Conservation (phyloP, 148 eudicot species). For the Drosera capensis region DNA sequence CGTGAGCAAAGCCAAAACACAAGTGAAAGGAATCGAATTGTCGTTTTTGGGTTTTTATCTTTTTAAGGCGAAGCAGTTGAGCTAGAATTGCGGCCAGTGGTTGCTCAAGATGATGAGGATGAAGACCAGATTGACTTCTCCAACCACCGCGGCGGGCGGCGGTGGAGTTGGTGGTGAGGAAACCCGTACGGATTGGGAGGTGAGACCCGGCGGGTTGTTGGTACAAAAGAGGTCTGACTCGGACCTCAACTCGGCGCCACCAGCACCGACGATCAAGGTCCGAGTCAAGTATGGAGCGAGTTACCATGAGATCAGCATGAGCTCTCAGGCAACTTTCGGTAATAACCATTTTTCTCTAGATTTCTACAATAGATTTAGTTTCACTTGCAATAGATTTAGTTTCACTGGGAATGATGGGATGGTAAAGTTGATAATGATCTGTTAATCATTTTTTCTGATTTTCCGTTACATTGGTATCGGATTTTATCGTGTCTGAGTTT, state of each 20-base stretch:
- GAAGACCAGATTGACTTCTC: not conserved
- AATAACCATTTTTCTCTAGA: conserved; percentile 2
- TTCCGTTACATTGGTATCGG: too few relatives aligned
- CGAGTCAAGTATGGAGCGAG: conserved; percentile 38
- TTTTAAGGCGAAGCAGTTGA: too few relatives aligned
- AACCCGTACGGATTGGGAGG: conserved; percentile 25
- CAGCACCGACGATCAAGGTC: conserved; percentile 29
- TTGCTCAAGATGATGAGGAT: not conserved
- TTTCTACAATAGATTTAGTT: too few relatives aligned
- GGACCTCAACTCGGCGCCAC: conserved; percentile 11
- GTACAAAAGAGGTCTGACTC: conserved; percentile 45
- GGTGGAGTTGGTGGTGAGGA: not conserved
- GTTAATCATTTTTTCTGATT: too few relatives aligned
- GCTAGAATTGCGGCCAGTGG: too few relatives aligned
- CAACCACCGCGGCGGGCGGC: not conserved
- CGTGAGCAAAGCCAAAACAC: too few relatives aligned
- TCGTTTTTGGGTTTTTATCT: too few relatives aligned
- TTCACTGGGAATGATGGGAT: too few relatives aligned
- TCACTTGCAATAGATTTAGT: too few relatives aligned
- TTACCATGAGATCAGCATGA: conserved; percentile 37
- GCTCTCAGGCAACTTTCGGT: conserved; percentile 65
- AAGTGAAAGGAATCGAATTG: too few relatives aligned
- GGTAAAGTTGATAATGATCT: too few relatives aligned
- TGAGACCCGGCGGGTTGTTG: conserved; percentile 76
- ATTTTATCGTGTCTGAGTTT: too few relatives aligned